These are phyloP conservation scores for Podospora pseudocomata DNA, from an alignment of 495 filamentous ascomycete genomes.

Conservation along the genomic window DNA sequence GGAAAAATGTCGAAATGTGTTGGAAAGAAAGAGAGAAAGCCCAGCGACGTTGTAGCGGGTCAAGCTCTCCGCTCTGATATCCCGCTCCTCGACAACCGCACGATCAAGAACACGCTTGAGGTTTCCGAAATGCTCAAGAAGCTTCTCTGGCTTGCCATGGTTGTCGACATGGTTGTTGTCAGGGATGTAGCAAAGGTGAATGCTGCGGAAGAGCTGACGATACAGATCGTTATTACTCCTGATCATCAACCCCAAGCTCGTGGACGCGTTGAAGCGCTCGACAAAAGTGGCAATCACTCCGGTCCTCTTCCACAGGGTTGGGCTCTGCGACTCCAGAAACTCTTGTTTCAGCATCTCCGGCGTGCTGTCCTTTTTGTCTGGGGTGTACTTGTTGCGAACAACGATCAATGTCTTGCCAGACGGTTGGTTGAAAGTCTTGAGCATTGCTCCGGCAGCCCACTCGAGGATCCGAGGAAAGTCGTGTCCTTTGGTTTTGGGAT, in stretches of 20 bases:
- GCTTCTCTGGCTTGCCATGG: constrained; percentile 4
- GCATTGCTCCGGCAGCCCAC: constrained; percentile 8
- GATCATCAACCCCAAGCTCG: background rate
- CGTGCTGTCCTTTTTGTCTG: background rate
- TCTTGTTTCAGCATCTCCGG: background rate
- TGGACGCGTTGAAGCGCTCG: background rate
- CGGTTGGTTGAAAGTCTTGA: constrained; percentile 12
- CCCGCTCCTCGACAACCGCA: background rate
- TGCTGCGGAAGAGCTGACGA: constrained; percentile 3
- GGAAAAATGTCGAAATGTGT: constrained; percentile 5
- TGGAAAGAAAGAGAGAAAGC: constrained; percentile 1
- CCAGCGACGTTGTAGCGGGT: constrained; percentile 4
- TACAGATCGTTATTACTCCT: constrained; percentile 7
- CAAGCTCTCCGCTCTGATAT: constrained; percentile 4
- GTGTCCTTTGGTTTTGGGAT: constrained; percentile 5
- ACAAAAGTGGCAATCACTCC: background rate
- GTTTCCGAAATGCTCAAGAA: background rate
- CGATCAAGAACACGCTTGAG: background rate
- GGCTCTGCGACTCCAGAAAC: background rate
- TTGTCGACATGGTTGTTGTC: background rate
- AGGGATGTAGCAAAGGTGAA: constrained; percentile 12
- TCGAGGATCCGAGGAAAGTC: constrained; percentile 12
- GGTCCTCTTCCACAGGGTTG: constrained; percentile 1
- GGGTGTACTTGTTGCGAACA: constrained; percentile 2
- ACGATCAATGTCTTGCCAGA: constrained; percentile 12